Evolutionary conservation across 179 eudicot genomes (phyloP), one percentile per base, ranked within the genome.

Genomic region (Drosera spatulata): DNA sequence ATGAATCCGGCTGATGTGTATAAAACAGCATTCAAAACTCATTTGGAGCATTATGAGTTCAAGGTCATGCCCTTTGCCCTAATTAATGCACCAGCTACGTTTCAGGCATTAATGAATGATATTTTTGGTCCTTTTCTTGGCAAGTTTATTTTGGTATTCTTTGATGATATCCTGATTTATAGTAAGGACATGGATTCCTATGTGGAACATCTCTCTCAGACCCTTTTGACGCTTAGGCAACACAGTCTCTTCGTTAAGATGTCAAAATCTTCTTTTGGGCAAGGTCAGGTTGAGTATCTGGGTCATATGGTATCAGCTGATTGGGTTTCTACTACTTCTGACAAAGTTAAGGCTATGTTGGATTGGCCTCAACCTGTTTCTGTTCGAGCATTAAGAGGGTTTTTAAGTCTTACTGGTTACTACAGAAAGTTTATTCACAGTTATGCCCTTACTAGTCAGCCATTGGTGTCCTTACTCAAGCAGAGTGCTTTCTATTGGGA

Each of bases 31-130:
- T 58, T 58, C 39, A 2, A 10, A 9, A 58, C 49, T 6, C 22
- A 42, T n/a, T 8, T 10, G 13, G 49, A 49, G 2, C 61, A 58
- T n/a, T 58, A 58, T n/a, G 61, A 43, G 46, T 58, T 58, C n/a
- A 0, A 3, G 14, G 61, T 41, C 2, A 41, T 58, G 61, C 15
- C 48, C 2, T 41, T 41, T 13, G 61, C 39, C 2, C 2, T 12
- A 8, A 42, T 33, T 3, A 58, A 41, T 58, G 61, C 14, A 0
- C 49, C 33, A 3, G 7, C 61, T 4, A 42, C 44, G 2, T 55
- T 46, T 44, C 53, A 2, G 5, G 12, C 1, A 5, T 37, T 7
- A 54, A 64, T 47, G 66, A 63, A 14, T 33, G 45, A 43, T 2
- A 7, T 43, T 4, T 43, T 43, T 7, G 8, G 8, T 4, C 45